A percentile compares a stretch with the other conserved stretches of the same genome.
These are phyloP conservation scores for Colletotrichum sp. DNA, from an alignment of 2,329 filamentous ascomycete genomes.

Conservation along the genomic window DNA sequence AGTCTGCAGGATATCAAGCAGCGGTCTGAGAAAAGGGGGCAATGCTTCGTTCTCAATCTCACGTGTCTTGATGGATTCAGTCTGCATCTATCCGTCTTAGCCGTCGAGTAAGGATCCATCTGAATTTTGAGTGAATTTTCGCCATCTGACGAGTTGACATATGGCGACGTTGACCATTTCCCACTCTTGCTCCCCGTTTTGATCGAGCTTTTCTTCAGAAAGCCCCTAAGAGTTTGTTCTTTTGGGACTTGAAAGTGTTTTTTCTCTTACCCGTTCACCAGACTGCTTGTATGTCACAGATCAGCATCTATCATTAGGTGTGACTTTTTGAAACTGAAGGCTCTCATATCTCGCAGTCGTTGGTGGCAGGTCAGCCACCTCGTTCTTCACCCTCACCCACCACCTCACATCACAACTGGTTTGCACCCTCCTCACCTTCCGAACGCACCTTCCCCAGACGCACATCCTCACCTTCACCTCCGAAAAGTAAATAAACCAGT, in stretches of 20 bases:
- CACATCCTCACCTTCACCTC: not conserved
- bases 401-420: not conserved
- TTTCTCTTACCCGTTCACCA: not conserved
- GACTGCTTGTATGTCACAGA: not conserved
- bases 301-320: not conserved
- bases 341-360: not conserved
- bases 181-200: not conserved
- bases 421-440: not conserved
- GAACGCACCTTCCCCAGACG: not conserved
- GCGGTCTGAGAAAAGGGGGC: not conserved
- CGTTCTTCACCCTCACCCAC: not conserved
- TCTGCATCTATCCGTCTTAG: not conserved
- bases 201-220: not conserved
- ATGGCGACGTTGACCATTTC: not conserved
- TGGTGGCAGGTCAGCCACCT: not conserved
- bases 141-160: not conserved
- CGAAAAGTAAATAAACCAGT: not conserved
- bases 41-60: not conserved
- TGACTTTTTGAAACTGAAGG: not conserved
- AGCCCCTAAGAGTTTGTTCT: not conserved
- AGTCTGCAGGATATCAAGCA: not conserved
- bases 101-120: not conserved
- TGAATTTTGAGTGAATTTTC: not conserved
- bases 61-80: not conserved
- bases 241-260: not conserved